Evolutionary conservation across 106 monocot species (phyloP).

Genomic region (Triglochin maritima): DNA sequence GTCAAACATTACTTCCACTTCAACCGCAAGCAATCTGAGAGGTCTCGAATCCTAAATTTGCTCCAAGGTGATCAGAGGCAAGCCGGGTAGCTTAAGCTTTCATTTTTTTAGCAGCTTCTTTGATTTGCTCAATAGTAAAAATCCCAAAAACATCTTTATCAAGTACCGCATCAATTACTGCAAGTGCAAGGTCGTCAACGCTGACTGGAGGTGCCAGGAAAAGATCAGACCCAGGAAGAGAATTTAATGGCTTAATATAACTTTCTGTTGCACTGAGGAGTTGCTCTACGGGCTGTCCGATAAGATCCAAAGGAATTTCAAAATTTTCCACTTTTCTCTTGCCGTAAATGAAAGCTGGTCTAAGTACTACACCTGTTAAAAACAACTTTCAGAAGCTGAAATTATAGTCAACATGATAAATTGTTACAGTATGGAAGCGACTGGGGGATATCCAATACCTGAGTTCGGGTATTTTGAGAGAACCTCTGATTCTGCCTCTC

Average conservation of each 20-base stretch:
- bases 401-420: background rate
- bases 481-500: slow-evolving; percentile 80
- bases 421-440: background rate
- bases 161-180: slow-evolving; percentile 43
- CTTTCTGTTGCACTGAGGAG: slow-evolving; percentile 47
- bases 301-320: slow-evolving; percentile 62
- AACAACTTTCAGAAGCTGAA: background rate
- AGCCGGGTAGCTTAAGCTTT: slow-evolving; percentile 13
- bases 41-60: no score
- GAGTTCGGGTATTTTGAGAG: slow-evolving; percentile 74
- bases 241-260: slow-evolving; percentile 46
- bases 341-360: slow-evolving; percentile 78
- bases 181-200: slow-evolving; percentile 69
- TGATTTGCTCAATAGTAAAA: slow-evolving; percentile 83
- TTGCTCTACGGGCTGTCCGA: slow-evolving; percentile 66
- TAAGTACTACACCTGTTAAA: slow-evolving; percentile 54
- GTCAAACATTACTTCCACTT: no score
- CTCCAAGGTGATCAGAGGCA: no score
- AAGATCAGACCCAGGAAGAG: slow-evolving; percentile 66
- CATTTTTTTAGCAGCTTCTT: slow-evolving; percentile 74
- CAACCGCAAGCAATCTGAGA: no score
- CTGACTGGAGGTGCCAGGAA: slow-evolving; percentile 66
- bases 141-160: slow-evolving; percentile 75
- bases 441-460: slow-evolving; percentile 20
- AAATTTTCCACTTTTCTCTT: slow-evolving; percentile 66